A percentile compares a stretch with the other conserved stretches of the same genome.
Evolutionary conservation across 345 rosid genomes (phyloP).

Genomic region (Laguncularia racemosa): DNA sequence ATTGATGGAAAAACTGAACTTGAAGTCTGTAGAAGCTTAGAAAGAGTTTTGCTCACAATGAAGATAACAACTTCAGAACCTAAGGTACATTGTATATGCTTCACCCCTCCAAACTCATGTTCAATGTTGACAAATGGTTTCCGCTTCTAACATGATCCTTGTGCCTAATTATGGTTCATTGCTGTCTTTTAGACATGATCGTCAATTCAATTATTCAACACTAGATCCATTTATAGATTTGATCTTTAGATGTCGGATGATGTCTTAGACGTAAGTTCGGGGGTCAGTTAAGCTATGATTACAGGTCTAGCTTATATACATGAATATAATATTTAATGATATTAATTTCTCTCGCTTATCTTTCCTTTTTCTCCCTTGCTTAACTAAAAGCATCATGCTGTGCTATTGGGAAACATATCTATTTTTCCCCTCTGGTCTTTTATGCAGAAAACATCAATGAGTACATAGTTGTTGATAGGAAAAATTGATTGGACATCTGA

Average conservation of each 20-base stretch:
- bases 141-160: not conserved
- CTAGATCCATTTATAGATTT: constrained; percentile 1
- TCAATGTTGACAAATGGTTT: not conserved
- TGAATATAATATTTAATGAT: too few species aligned
- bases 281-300: not conserved
- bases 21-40: constrained; percentile 78
- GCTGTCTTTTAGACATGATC: not conserved
- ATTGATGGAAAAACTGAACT: constrained; percentile 94
- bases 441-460: too few species aligned
- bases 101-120: constrained; percentile 7
- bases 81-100: constrained; percentile 46
- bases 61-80: constrained; percentile 85
- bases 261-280: constrained; percentile 4
- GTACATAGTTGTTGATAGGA: too few species aligned
- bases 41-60: constrained; percentile 96
- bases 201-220: not conserved
- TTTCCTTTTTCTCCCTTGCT: too few species aligned
- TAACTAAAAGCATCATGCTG: too few species aligned
- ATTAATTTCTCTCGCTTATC: too few species aligned
- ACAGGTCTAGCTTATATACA: not conserved
- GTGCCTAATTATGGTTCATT: not conserved
- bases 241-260: not conserved
- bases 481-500: too few species aligned
- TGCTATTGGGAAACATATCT: too few species aligned
- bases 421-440: too few species aligned